A percentile compares a stretch with the other conserved stretches of the same genome.
Conservation (phyloP, 176 grass and related monocot species). For the Pontederia paniculata region DNA sequence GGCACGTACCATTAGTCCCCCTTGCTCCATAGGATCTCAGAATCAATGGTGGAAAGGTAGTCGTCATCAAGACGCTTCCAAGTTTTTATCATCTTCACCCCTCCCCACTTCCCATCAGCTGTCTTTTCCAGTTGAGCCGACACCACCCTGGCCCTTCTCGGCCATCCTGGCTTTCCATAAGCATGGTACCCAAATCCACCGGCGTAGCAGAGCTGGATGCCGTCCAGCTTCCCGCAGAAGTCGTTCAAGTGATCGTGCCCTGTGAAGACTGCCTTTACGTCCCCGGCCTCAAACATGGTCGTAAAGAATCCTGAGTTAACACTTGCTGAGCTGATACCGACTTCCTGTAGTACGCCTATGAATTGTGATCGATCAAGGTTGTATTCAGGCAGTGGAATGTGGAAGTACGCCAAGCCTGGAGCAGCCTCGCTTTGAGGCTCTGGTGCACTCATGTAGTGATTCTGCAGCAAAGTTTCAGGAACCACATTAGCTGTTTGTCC, state of each 20-base stretch:
- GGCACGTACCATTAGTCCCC: constrained; percentile 49
- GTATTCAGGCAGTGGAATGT: too few relatives aligned
- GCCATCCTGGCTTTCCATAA: constrained; percentile 83
- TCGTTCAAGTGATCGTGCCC: constrained; percentile 93
- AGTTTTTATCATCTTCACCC: constrained; percentile 88
- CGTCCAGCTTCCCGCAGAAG: constrained; percentile 65
- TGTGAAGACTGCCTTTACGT: constrained; percentile 70
- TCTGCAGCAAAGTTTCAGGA: too few relatives aligned
- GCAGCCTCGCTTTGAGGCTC: too few relatives aligned
- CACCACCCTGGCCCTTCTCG: constrained; percentile 82
- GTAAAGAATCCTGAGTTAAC: constrained; percentile 90
- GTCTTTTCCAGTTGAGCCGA: constrained; percentile 69
- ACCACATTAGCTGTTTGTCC: too few relatives aligned
- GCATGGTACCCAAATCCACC: constrained; percentile 96
- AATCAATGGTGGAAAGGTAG: constrained; percentile 66
- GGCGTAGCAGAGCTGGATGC: constrained; percentile 75
- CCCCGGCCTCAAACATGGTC: constrained; percentile 73
- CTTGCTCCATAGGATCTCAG: constrained; percentile 75
- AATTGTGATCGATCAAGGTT: too few relatives aligned
- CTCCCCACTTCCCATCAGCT: constrained; percentile 43
- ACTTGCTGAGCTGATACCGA: constrained; percentile 58
- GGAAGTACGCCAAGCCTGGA: too few relatives aligned
- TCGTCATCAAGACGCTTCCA: constrained; percentile 91
- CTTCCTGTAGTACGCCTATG: constrained; percentile 74
- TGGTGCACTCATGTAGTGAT: too few relatives aligned